These are phyloP conservation scores for Monarda citriodora DNA, from an alignment of 305 asterid genomes.

Conservation along the genomic window DNA sequence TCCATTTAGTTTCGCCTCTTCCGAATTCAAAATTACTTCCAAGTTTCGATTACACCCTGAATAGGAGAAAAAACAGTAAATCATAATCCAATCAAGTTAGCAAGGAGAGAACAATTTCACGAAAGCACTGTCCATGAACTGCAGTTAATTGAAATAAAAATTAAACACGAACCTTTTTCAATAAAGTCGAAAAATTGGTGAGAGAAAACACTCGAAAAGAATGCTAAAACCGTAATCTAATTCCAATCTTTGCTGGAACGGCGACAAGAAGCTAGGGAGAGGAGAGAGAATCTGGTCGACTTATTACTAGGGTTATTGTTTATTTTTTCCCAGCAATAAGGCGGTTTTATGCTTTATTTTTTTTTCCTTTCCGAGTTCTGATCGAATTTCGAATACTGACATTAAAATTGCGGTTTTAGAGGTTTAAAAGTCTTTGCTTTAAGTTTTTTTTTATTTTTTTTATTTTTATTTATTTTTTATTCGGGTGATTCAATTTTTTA, in stretches of 20 bases:
- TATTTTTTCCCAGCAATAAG: neutral
- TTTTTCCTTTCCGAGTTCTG: neutral
- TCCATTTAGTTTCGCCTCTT: slow-evolving; percentile 51
- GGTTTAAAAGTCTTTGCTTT: neutral
- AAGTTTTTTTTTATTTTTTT: too few relatives aligned
- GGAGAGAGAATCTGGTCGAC: slow-evolving; percentile 7
- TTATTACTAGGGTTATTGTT: slow-evolving; percentile 27
- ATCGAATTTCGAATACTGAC: neutral
- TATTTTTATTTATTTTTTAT: too few relatives aligned
- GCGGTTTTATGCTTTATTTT: neutral
- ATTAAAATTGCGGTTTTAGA: neutral
- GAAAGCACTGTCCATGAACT: slow-evolving; percentile 6
- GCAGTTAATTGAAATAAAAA: slow-evolving; percentile 8
- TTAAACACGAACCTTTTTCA: slow-evolving; percentile 24
- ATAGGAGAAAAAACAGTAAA: neutral
- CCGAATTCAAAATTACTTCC: slow-evolving; percentile 27
- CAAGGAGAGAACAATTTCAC: neutral
- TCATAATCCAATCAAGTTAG: neutral
- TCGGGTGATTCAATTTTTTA: too few relatives aligned
- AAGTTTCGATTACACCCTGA: slow-evolving; percentile 23
- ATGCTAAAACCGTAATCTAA: slow-evolving; percentile 7
- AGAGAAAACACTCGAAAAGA: slow-evolving; percentile 5
- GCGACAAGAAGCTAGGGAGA: slow-evolving; percentile 1
- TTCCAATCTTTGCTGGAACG: slow-evolving; percentile 12
- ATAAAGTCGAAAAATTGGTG: neutral